phyloP scores from a whole-genome alignment of 164 flowering plant genomes.

The Stephania cephalantha region DNA sequence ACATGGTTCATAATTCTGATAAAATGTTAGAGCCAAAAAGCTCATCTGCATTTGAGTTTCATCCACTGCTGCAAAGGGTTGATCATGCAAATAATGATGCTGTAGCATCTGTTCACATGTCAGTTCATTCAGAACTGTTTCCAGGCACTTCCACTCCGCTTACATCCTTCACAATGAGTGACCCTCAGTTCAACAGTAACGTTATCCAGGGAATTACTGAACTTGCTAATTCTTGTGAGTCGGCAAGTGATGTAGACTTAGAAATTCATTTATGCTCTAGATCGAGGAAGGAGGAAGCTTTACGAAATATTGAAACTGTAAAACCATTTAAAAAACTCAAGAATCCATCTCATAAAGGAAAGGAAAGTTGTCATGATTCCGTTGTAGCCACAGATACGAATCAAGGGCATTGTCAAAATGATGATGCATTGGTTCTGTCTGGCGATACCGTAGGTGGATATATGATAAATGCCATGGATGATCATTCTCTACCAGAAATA shows the following conservation, averaged over 20 bases:
- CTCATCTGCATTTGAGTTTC: slow-evolving; percentile 58
- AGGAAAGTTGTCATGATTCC: slow-evolving; percentile 8
- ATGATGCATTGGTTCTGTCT: slow-evolving; percentile 13
- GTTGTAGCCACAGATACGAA: slow-evolving; percentile 6
- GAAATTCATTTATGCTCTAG: slow-evolving; percentile 66
- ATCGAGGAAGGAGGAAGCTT: slow-evolving; percentile 30
- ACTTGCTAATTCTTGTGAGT: slow-evolving; percentile 26
- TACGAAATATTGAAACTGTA: slow-evolving; percentile 4
- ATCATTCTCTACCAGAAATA: slow-evolving; percentile 62
- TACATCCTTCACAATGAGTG: slow-evolving; percentile 4
- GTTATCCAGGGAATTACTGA: slow-evolving; percentile 6
- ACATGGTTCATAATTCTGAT: slow-evolving; percentile 20
- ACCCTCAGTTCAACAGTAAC: slow-evolving; percentile 11
- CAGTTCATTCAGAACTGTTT: slow-evolving; percentile 19
- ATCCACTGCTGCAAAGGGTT: slow-evolving; percentile 71
- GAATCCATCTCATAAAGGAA: background rate
- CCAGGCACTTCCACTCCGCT: slow-evolving; percentile 19
- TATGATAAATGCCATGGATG: slow-evolving; percentile 28
- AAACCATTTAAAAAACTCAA: slow-evolving; percentile 7
- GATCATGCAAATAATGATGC: slow-evolving; percentile 29
- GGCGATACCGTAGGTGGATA: slow-evolving; percentile 14
- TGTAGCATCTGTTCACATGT: slow-evolving; percentile 8
- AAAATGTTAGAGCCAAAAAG: slow-evolving; percentile 28
- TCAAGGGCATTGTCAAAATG: slow-evolving; percentile 13
- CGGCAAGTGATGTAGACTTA: slow-evolving; percentile 55